phyloP scores from a whole-genome alignment of 495 filamentous ascomycete genomes.

The Aspergillus campestris region DNA sequence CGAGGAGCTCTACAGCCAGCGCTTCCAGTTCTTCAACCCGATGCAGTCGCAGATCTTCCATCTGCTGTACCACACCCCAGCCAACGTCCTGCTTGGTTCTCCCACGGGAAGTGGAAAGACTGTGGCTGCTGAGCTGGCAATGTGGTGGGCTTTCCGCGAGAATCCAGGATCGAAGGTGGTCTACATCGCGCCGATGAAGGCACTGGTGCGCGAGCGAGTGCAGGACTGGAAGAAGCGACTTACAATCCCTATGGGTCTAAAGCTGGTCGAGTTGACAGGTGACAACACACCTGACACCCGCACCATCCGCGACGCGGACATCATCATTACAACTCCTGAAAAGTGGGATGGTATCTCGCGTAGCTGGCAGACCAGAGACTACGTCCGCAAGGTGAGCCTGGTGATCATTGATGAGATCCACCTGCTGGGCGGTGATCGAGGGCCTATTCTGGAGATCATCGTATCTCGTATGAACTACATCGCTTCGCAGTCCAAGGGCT shows the following conservation, averaged over 20 bases:
- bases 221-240: slow-evolving; percentile 87
- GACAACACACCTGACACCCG: slow-evolving; percentile 97
- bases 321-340: slow-evolving; percentile 97
- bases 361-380: slow-evolving; percentile 94
- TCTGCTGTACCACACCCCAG: slow-evolving; percentile 79
- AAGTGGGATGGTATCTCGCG: slow-evolving; percentile 99
- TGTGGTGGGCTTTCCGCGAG: slow-evolving; percentile 99
- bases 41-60: slow-evolving; percentile 99
- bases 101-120: slow-evolving; percentile 97
- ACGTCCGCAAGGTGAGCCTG: slow-evolving; percentile 88
- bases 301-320: slow-evolving; percentile 89
- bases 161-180: slow-evolving; percentile 95
- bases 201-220: slow-evolving; percentile 91
- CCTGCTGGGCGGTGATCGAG: slow-evolving; percentile 87
- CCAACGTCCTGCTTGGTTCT: slow-evolving; percentile 92
- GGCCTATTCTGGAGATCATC: slow-evolving; percentile 97
- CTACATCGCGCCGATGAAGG: slow-evolving; percentile 99
- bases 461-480: slow-evolving; percentile 99
- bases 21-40: slow-evolving; percentile 95
- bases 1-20: slow-evolving; percentile 78
- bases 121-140: slow-evolving; percentile 90
- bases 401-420: slow-evolving; percentile 99
- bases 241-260: slow-evolving; percentile 76
- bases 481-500: slow-evolving; percentile 76
- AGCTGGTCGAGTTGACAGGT: slow-evolving; percentile 91